Conservation (phyloP, 495 filamentous ascomycete genomes). For the Penicillium samsonianum region DNA sequence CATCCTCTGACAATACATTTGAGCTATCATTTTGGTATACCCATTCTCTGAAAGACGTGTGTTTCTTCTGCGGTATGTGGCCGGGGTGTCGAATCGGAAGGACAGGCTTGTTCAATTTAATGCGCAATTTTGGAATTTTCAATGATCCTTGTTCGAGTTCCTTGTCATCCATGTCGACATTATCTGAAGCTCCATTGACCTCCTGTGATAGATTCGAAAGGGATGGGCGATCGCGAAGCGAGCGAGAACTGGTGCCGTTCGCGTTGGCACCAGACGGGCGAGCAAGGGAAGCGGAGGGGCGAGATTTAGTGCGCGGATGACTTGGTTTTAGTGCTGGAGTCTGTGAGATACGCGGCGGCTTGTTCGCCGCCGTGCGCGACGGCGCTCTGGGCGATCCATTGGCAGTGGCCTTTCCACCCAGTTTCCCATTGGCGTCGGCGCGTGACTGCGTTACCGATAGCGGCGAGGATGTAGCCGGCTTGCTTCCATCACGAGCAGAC, state of each 20-base stretch:
- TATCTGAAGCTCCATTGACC: slow-evolving; percentile 9
- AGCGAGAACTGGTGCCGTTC: slow-evolving; percentile 29
- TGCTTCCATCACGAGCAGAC: slow-evolving; percentile 25
- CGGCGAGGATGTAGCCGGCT: slow-evolving; percentile 37
- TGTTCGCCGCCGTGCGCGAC: slow-evolving; percentile 23
- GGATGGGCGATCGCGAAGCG: slow-evolving; percentile 32
- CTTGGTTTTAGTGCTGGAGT: slow-evolving; percentile 33
- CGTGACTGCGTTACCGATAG: slow-evolving; percentile 37
- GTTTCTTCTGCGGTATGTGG: slow-evolving; percentile 48
- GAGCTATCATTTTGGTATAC: slow-evolving; percentile 48
- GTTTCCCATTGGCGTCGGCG: slow-evolving; percentile 35
- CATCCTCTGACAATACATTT: slow-evolving; percentile 53
- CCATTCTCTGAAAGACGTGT: slow-evolving; percentile 59
- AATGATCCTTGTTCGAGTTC: slow-evolving; percentile 25
- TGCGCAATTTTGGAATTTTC: slow-evolving; percentile 47
- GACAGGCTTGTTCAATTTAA: slow-evolving; percentile 56
- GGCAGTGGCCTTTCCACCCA: slow-evolving; percentile 32
- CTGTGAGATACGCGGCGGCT: slow-evolving; percentile 31
- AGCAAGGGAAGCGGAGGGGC: slow-evolving; percentile 30
- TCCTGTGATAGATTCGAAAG: slow-evolving; percentile 25
- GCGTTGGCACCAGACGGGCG: slow-evolving; percentile 23
- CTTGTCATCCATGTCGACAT: slow-evolving; percentile 17
- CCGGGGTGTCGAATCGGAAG: slow-evolving; percentile 54
- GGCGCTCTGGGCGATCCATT: slow-evolving; percentile 39
- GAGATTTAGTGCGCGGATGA: slow-evolving; percentile 37